Percentiles rank a stretch among this genome's conserved stretches.
Conservation (phyloP, 306 rosid species). For the Crataegus laevigata region DNA sequence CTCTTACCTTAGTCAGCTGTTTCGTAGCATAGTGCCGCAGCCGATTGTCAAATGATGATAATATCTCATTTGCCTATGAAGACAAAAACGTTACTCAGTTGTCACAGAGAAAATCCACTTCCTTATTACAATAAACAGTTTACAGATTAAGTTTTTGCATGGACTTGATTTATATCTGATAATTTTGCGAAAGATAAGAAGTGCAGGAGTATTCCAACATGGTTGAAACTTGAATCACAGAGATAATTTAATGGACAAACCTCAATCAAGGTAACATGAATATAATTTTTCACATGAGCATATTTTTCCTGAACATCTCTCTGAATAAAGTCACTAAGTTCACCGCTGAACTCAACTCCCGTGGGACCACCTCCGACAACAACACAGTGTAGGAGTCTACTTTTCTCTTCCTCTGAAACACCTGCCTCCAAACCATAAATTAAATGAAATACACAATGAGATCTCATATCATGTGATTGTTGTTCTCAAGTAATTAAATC, state of each 20-base stretch:
- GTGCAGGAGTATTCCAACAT: not conserved
- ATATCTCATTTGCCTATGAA: slow-evolving; percentile 81
- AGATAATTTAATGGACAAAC: slow-evolving; percentile 37
- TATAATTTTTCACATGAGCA: slow-evolving; percentile 80
- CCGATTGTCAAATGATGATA: slow-evolving; percentile 86
- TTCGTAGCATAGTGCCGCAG: slow-evolving; percentile 76
- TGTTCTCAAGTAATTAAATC: not conserved
- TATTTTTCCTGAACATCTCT: slow-evolving; percentile 84
- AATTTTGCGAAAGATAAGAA: not conserved
- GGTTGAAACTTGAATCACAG: not conserved
- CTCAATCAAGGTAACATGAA: slow-evolving; percentile 90
- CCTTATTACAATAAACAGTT: not conserved
- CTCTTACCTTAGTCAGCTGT: slow-evolving; percentile 77
- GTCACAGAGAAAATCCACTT: not conserved
- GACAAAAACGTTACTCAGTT: slow-evolving; percentile 20
- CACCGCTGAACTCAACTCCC: slow-evolving; percentile 98
- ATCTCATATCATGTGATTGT: slow-evolving; percentile 4
- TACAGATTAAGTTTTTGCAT: not conserved
- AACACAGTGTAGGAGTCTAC: slow-evolving; percentile 81
- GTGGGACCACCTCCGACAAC: slow-evolving; percentile 99
- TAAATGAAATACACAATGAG: not conserved
- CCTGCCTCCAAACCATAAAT: slow-evolving; percentile 52
- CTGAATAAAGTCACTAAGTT: slow-evolving; percentile 87
- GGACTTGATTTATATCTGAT: not conserved
- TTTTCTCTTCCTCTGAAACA: slow-evolving; percentile 61